Percentiles rank a stretch among this genome's conserved stretches.
Evolutionary conservation across 257 asterid species (phyloP).

Genomic region (Echites panduratus): DNA sequence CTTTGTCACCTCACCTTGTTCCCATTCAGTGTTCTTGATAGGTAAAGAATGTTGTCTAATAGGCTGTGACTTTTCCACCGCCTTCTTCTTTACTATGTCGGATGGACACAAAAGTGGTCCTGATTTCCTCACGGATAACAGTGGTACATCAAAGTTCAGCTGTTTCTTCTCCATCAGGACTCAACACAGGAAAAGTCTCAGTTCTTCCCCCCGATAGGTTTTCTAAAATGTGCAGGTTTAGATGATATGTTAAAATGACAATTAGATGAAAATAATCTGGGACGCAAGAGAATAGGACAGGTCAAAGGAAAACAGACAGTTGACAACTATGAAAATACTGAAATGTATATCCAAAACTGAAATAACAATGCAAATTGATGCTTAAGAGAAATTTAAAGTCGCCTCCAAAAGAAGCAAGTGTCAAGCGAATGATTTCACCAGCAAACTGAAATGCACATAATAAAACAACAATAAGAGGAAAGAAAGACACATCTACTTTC

Average conservation of each 20-base stretch:
- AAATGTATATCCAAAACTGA: background rate
- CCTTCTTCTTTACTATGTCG: constrained; percentile 40
- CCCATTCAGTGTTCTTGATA: constrained; percentile 31
- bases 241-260: constrained; percentile 3
- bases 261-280: background rate
- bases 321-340: background rate
- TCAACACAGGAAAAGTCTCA: background rate
- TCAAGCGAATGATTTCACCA: background rate
- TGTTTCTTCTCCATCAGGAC: constrained; percentile 66
- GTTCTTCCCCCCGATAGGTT: constrained; percentile 4
- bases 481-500: background rate
- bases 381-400: background rate
- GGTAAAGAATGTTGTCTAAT: constrained; percentile 35
- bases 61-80: constrained; percentile 25
- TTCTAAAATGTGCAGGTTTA: constrained; percentile 1
- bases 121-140: constrained; percentile 62
- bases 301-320: background rate
- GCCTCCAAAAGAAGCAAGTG: background rate
- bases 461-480: background rate
- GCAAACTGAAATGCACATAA: background rate
- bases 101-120: constrained; percentile 39
- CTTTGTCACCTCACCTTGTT: constrained; percentile 48
- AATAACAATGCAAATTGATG: background rate
- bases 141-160: constrained; percentile 74
- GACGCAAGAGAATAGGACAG: background rate